phyloP scores from a whole-genome alignment of 805 yeast genomes.

The Cyberlindnera xishuangbannaensis region DNA sequence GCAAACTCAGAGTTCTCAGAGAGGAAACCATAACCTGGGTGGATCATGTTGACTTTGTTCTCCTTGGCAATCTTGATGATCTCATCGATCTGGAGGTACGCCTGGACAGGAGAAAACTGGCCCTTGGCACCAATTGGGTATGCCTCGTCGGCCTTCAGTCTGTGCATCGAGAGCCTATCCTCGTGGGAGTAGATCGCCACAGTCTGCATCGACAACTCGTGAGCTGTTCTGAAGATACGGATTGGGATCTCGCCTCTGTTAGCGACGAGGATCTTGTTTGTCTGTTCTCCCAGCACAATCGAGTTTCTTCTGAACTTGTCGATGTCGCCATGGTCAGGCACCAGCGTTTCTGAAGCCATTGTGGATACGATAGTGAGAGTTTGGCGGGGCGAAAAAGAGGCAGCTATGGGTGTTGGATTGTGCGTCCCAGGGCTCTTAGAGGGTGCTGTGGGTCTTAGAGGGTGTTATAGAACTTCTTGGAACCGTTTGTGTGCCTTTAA shows the following conservation, averaged over 20 bases:
- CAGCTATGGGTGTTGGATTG: no score
- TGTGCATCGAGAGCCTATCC: slow-evolving; percentile 90
- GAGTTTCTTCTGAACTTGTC: slow-evolving; percentile 35
- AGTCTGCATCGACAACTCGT: slow-evolving; percentile 93
- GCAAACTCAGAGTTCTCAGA: slow-evolving; percentile 94
- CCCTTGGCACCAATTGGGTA: slow-evolving; percentile 88
- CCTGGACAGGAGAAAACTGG: slow-evolving; percentile 91
- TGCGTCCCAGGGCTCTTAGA: no score
- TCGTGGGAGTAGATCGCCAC: slow-evolving; percentile 97
- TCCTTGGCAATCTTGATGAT: slow-evolving; percentile 78
- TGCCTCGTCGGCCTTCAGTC: slow-evolving; percentile 91
- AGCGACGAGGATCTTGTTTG: slow-evolving; percentile 66
- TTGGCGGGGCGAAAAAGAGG: no score
- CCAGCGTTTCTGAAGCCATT: slow-evolving; percentile 7
- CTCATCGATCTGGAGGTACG: slow-evolving; percentile 93
- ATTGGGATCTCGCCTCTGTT: slow-evolving; percentile 84
- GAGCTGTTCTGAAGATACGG: slow-evolving; percentile 93
- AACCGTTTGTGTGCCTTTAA: no score
- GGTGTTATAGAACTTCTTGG: no score
- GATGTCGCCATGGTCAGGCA: slow-evolving; percentile 24
- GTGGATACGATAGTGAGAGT: not conserved
- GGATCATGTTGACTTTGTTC: slow-evolving; percentile 79
- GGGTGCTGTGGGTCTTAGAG: no score
- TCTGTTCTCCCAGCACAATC: slow-evolving; percentile 31
- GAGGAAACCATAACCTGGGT: slow-evolving; percentile 89